Base-by-base conservation (phyloP, 768 basidiomycete species). In the Coprinopsis strossmayeri region DNA sequence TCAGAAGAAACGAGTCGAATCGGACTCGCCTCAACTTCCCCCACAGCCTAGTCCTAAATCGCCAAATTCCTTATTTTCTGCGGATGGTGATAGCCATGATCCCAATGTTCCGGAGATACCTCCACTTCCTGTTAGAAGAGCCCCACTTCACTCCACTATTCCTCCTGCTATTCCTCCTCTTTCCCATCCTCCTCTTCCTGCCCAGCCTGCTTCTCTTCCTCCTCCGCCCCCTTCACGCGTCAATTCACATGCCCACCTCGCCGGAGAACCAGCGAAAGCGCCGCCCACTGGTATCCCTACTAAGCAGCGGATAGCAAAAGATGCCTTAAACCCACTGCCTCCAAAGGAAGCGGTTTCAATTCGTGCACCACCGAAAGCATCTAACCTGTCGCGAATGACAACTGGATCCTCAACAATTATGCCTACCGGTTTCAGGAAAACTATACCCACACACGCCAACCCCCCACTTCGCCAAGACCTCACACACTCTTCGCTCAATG, bases 361-460 rank as follows among this genome's bases (percentile, higher is more conserved):
- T 17, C 50, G 44, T 30, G 18, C 18, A n/a, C 23, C 25, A 5
- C 11, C 27, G 11, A 15, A 13, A 15, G 30, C 39, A n/a, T 26
- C 48, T 10, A 11, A 40, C 13, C 21, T 23, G 13, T 35, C 45
- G 9, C 48, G 32, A 9, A 32, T 41, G 20, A 37, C 24, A 13
- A 49, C 27, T 3, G 48, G 48, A 28, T 49, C 48, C 27, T 18
- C 38, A 20, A 17, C 48, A 17, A 49, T 49, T 23, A 49, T 49
- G 48, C 11, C 37, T 2, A 49, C 23, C 38, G 46, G 30, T 7
- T 32, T 32, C 30, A 32, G 30, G 30, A 32, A 32, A 32, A 32
- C 9, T 15, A 15, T 32, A 32, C 30, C 7, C 9, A 32, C 30
- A 7, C 15, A 15, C 9, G 30, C 30, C 15, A 32, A 15, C 15